Evolutionary conservation across 2,329 filamentous ascomycete genomes (phyloP).

Genomic region (Fusarium tricinctum): DNA sequence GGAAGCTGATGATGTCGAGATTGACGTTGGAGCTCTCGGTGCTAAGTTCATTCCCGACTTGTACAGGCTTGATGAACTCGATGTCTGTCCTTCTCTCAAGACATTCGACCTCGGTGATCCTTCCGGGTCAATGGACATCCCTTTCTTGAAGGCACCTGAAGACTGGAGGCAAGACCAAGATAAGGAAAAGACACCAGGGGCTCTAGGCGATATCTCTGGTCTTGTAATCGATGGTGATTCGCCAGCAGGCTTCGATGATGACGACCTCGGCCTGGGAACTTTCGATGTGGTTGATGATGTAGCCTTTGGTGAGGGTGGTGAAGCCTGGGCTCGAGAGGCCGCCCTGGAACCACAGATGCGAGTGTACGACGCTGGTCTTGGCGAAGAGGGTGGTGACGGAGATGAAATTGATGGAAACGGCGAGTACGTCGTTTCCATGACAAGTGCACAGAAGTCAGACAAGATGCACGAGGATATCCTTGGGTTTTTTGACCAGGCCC

Average conservation of each 20-base stretch:
- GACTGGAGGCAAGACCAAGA: constrained; percentile 83
- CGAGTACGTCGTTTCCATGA: constrained; percentile 85
- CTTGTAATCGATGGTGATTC: constrained; percentile 91
- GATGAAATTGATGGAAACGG: constrained; percentile 68
- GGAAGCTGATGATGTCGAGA: constrained; percentile 70
- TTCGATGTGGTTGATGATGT: constrained; percentile 80
- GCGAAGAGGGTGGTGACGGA: constrained; percentile 65
- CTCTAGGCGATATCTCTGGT: constrained; percentile 77
- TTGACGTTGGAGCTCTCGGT: constrained; percentile 82
- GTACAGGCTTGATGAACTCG: constrained; percentile 81
- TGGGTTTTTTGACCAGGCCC: constrained; percentile 96
- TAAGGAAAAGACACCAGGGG: constrained; percentile 69
- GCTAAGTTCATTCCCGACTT: constrained; percentile 90
- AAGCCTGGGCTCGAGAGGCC: constrained; percentile 93
- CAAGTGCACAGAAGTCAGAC: constrained; percentile 74
- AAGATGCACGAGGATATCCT: constrained; percentile 91
- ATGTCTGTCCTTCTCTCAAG: constrained; percentile 95
- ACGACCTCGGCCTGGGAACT: constrained; percentile 79
- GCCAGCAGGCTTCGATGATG: constrained; percentile 78
- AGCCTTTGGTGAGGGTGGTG: constrained; percentile 94
- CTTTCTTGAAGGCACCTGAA: constrained; percentile 89
- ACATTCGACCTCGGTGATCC: constrained; percentile 92
- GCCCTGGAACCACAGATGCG: constrained; percentile 89
- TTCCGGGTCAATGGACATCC: constrained; percentile 87
- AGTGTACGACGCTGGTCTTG: constrained; percentile 76